These are phyloP conservation scores for Suhomyces ambrosiae DNA, from an alignment of 1,139 yeast genomes.

Conservation along the genomic window DNA sequence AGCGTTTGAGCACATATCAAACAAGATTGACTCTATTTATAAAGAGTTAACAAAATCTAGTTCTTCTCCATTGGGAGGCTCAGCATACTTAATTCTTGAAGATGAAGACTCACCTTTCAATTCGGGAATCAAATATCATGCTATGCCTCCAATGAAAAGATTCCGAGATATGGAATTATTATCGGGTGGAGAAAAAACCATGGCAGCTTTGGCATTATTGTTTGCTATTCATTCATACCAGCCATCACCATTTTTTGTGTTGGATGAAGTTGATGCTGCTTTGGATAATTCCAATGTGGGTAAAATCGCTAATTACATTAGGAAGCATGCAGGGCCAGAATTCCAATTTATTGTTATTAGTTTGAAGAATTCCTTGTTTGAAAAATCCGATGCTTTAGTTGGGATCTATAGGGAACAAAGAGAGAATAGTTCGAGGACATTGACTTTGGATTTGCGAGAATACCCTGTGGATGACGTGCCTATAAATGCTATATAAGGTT, in stretches of 20 bases:
- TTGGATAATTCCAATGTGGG: slow-evolving; percentile 87
- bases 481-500: slow-evolving; percentile 7
- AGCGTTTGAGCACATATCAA: slow-evolving; percentile 77
- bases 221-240: slow-evolving; percentile 90
- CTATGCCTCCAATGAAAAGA: slow-evolving; percentile 95
- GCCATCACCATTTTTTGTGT: slow-evolving; percentile 93
- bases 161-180: slow-evolving; percentile 90
- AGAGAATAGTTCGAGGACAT: slow-evolving; percentile 72
- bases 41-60: slow-evolving; percentile 78
- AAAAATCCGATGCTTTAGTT: slow-evolving; percentile 85
- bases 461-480: slow-evolving; percentile 49
- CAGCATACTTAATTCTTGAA: slow-evolving; percentile 84
- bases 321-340: slow-evolving; percentile 71
- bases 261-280: slow-evolving; percentile 98
- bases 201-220: slow-evolving; percentile 90
- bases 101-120: slow-evolving; percentile 88
- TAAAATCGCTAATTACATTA: slow-evolving; percentile 81
- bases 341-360: slow-evolving; percentile 95
- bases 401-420: slow-evolving; percentile 90
- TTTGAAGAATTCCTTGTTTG: slow-evolving; percentile 83
- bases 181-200: slow-evolving; percentile 96
- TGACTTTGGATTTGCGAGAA: slow-evolving; percentile 72
- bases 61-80: slow-evolving; percentile 81
- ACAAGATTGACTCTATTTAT: slow-evolving; percentile 74
- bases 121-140: slow-evolving; percentile 85